Evolutionary conservation across 2,329 filamentous ascomycete genomes (phyloP).

Genomic region (Aspergillus amoenus): DNA sequence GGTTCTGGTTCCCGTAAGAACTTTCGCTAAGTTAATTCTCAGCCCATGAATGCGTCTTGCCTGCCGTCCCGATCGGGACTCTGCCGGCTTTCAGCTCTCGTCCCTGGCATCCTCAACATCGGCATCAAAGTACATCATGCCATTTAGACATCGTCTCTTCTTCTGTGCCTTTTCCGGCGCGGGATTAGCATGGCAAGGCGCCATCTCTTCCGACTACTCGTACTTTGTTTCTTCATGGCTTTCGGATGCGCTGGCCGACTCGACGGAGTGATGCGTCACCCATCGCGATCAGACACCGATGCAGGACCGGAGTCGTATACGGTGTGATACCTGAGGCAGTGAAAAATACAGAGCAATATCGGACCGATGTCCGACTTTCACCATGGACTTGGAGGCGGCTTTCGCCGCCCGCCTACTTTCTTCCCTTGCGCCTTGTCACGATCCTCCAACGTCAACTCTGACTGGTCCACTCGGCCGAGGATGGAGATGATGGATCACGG

Average conservation of each 20-base stretch:
- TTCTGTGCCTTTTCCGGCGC: neutral
- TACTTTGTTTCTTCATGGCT: neutral
- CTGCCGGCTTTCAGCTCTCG: neutral
- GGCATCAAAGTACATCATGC: neutral
- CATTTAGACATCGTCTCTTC: neutral
- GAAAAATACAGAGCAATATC: neutral
- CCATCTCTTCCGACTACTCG: neutral
- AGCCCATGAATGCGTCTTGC: slow-evolving; percentile 1
- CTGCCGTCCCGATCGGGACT: neutral
- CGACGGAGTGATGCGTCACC: no score
- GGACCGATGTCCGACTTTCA: neutral
- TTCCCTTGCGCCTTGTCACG: neutral
- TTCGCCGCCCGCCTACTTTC: slow-evolving; percentile 7
- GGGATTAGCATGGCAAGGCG: neutral
- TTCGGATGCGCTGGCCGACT: no score
- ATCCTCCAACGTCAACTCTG: neutral
- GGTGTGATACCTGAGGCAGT: neutral
- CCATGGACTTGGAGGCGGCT: slow-evolving; percentile 6
- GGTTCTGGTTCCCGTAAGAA: neutral
- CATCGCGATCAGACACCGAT: neutral
- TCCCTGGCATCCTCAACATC: neutral
- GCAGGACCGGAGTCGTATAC: neutral
- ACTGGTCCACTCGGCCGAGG: neutral
- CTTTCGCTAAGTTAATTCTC: neutral
- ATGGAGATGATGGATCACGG: slow-evolving; percentile 2